Base-by-base conservation (phyloP, 768 basidiomycete species). In the Sarcodon sp. region DNA sequence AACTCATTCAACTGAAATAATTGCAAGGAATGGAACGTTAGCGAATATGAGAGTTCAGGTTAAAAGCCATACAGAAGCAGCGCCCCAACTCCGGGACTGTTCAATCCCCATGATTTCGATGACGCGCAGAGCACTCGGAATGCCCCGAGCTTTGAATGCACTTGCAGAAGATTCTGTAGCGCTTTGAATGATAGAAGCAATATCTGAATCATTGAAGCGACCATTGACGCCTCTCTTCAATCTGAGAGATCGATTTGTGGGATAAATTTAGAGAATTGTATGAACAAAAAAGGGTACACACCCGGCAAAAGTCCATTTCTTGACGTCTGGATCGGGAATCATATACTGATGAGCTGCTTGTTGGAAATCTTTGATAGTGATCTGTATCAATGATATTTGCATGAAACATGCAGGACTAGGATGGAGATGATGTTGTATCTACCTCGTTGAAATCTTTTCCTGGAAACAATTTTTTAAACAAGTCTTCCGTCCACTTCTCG, bases 81-180 rank as follows among this genome's bases (percentile, higher is more conserved):
- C 67, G 15, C 79, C 80, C 83, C 84, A 87, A 15, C 57, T 65
- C 51, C 86, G 67, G 32, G 75, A 71, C 58, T 82, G 79, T 52
- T 77, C 66, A 12, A 88, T 87, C 1, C 75, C 75, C 59, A 87
- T 64, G 5, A 86, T 66, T 57, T 89, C 86, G 12, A 88, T 69
- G 32, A 80, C 66, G 32, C 76, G 76, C 57, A 87, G 66, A 21
- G 69, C 74, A 46, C 75, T 71, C 0, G 85, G 86, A 44, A 72
- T 80, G 7, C 81, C 79, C n/a, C 79, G 70, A 6, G 85, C 84
- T 48, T 71, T 69, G 64, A 77, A 88, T 0, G 83, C 75, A 21
- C 73, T 72, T 0, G 84, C 82, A 8, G 69, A 64, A 31, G 62
- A 62, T 37, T 75, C 72, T 0, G 80, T 86, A 6, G 82, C 77